Conservation (phyloP, 768 basidiomycete species). For the Infundibulicybe gibba region DNA sequence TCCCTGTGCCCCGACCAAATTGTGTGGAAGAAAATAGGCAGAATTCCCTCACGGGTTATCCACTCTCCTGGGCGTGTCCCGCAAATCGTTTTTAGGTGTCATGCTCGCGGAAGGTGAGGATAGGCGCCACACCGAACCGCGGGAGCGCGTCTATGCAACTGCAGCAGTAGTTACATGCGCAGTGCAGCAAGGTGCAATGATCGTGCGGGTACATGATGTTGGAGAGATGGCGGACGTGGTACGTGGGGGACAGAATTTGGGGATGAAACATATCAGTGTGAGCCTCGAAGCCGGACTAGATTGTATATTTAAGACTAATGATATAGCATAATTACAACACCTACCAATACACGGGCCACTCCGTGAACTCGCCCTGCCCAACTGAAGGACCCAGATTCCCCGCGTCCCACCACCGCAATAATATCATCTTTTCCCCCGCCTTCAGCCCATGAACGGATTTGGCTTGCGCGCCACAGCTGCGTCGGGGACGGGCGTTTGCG, state of each 20-base stretch:
- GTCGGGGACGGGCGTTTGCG: conserved; percentile 7
- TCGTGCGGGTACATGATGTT: conserved; percentile 84
- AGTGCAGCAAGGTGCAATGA: conserved; percentile 65
- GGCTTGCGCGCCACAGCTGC: conserved; percentile 29
- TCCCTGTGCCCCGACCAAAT: background rate
- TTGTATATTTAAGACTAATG: no score
- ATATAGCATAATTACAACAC: conserved; percentile 1
- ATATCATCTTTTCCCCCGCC: conserved; percentile 81
- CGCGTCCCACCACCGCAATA: conserved; percentile 83
- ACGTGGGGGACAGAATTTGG: conserved; percentile 58
- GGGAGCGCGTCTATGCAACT: conserved; percentile 76
- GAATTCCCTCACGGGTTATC: conserved; percentile 57
- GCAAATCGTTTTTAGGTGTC: conserved; percentile 80
- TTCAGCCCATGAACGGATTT: conserved; percentile 81
- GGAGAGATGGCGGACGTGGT: conserved; percentile 73
- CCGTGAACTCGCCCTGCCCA: conserved; percentile 79
- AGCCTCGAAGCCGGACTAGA: no score
- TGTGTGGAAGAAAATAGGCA: conserved; percentile 15
- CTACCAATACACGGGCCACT: conserved; percentile 72
- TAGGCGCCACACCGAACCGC: conserved; percentile 55
- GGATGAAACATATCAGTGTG: background rate
- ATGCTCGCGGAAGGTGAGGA: conserved; percentile 49
- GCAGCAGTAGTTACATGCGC: conserved; percentile 72
- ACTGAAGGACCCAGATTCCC: conserved; percentile 91
- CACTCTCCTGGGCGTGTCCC: conserved; percentile 75